Evolutionary conservation across 1,284 basidiomycete genomes (phyloP).

Genomic region (Ceraceosorus guamensis): DNA sequence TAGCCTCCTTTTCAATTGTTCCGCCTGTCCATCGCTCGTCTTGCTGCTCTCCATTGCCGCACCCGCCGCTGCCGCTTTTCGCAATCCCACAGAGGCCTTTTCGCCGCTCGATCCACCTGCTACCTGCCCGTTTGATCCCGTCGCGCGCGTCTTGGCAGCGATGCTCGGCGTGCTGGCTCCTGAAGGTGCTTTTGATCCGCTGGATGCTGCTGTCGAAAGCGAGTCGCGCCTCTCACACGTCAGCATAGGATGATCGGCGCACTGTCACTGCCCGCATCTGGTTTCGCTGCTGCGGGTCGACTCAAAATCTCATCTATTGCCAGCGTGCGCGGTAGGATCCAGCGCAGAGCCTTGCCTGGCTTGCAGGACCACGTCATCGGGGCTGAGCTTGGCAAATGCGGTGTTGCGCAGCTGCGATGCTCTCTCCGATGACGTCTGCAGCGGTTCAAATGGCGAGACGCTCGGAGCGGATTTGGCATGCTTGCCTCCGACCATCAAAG

Average conservation of each 20-base stretch:
- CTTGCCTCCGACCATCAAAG: no score
- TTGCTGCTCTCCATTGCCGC: constrained; percentile 4
- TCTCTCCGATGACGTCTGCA: constrained; percentile 3
- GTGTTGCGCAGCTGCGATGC: constrained; percentile 17
- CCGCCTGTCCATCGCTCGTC: constrained; percentile 11
- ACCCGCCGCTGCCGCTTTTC: constrained; percentile 1
- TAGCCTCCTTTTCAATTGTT: constrained; percentile 34
- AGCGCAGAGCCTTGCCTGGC: constrained; percentile 55
- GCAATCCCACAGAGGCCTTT: background rate
- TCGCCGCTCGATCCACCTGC: background rate
- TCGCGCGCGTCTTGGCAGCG: constrained; percentile 47
- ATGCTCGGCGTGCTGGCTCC: constrained; percentile 31
- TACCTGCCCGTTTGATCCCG: background rate
- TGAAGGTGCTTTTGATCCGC: constrained; percentile 25
- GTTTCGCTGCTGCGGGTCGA: background rate
- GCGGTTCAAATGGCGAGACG: background rate
- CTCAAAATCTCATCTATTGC: no score
- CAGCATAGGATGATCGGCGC: background rate
- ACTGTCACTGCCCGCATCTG: background rate
- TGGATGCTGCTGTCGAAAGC: constrained; percentile 10
- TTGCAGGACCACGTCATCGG: constrained; percentile 72
- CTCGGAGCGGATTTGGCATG: no score
- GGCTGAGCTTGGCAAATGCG: constrained; percentile 72
- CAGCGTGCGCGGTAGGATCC: no score
- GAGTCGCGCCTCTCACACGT: constrained; percentile 13